These are phyloP conservation scores for Exophiala phaeomuriformis DNA, from an alignment of 2,329 filamentous ascomycete species.

Conservation along the genomic window DNA sequence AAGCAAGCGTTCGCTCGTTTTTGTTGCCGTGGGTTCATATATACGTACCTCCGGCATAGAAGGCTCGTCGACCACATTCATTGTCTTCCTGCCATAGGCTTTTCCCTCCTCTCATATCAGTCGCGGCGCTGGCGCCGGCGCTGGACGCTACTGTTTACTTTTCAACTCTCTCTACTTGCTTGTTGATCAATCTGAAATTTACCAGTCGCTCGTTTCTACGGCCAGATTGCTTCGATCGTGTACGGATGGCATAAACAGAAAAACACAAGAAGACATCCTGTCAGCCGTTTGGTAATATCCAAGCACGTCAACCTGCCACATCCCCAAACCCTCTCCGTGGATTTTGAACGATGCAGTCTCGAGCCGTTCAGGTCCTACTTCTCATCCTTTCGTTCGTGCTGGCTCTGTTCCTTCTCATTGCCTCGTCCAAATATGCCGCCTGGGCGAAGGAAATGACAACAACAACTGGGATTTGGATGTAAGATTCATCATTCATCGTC, in stretches of 20 bases:
- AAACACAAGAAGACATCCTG: no score
- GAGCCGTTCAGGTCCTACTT: slow-evolving; percentile 17
- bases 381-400: slow-evolving; percentile 16
- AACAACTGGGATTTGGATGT: slow-evolving; percentile 18
- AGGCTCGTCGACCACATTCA: slow-evolving; percentile 10
- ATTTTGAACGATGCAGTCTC: slow-evolving; percentile 12
- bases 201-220: no score
- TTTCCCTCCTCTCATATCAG: slow-evolving; percentile 4
- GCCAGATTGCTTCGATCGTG: no score
- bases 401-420: slow-evolving; percentile 19
- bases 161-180: not conserved
- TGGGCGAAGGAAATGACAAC: slow-evolving; percentile 20
- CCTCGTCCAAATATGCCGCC: slow-evolving; percentile 22
- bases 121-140: slow-evolving; percentile 21
- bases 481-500: slow-evolving; percentile 2
- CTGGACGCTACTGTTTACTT: slow-evolving; percentile 12
- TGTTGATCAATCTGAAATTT: not conserved
- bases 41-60: slow-evolving; percentile 5
- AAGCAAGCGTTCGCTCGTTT: slow-evolving; percentile 3
- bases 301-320: not conserved
- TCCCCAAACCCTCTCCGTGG: not conserved
- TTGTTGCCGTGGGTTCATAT: slow-evolving; percentile 6
- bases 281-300: not conserved
- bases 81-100: slow-evolving; percentile 7
- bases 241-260: no score